phyloP scores from a whole-genome alignment of 1,139 yeast genomes.

The Candida smagusa region DNA sequence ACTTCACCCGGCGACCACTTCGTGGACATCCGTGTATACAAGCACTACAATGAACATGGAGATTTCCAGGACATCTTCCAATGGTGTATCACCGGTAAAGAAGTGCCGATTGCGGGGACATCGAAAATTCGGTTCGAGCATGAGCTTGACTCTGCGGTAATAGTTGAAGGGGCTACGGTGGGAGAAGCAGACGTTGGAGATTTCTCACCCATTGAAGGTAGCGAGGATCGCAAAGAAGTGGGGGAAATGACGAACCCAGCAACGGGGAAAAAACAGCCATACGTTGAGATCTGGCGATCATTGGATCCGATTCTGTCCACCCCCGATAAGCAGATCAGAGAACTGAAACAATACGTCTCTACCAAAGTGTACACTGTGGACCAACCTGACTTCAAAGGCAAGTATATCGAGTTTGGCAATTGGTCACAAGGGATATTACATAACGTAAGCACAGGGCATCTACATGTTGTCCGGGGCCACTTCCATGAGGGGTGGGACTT shows the following conservation, averaged over 20 bases:
- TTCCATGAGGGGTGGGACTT: slow-evolving; percentile 21
- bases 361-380: slow-evolving; percentile 27
- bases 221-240: slow-evolving; percentile 48
- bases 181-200: slow-evolving; percentile 46
- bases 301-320: slow-evolving; percentile 38
- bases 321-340: slow-evolving; percentile 29
- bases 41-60: slow-evolving; percentile 21
- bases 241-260: slow-evolving; percentile 52
- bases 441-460: slow-evolving; percentile 17
- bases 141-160: slow-evolving; percentile 40
- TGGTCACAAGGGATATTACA: slow-evolving; percentile 54
- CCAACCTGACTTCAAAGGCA: slow-evolving; percentile 30
- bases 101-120: slow-evolving; percentile 27
- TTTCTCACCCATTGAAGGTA: slow-evolving; percentile 35
- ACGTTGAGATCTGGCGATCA: slow-evolving; percentile 58
- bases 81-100: slow-evolving; percentile 41
- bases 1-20: slow-evolving; percentile 42
- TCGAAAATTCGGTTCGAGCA: slow-evolving; percentile 37
- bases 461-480: slow-evolving; percentile 29
- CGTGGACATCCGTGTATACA: slow-evolving; percentile 40
- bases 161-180: slow-evolving; percentile 18
- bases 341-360: slow-evolving; percentile 11
- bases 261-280: slow-evolving; percentile 42
- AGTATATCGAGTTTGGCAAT: slow-evolving; percentile 47
- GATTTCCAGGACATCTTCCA: slow-evolving; percentile 28